Evolutionary conservation across 495 filamentous ascomycete species (phyloP).

Genomic region (Venustampulla echinocandica): DNA sequence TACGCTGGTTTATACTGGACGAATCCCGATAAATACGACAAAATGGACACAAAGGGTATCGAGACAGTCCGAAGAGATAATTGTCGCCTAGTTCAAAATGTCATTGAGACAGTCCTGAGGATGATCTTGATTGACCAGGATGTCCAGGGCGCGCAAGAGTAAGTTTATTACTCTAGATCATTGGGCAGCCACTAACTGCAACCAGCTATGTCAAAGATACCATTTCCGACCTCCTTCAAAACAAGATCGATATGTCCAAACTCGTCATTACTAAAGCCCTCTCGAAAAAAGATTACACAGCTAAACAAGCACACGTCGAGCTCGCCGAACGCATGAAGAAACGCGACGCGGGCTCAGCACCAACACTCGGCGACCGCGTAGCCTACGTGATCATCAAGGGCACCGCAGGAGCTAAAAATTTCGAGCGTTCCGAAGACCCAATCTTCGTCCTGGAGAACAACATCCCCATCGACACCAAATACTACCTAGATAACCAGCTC

Average conservation of each 20-base stretch:
- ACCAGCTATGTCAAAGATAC: conserved; percentile 89
- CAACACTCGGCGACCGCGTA: conserved; percentile 90
- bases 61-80: conserved; percentile 97
- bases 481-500: conserved; percentile 98
- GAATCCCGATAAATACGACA: conserved; percentile 87
- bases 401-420: conserved; percentile 77
- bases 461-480: conserved; percentile 94
- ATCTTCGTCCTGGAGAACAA: conserved; percentile 97
- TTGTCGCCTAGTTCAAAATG: conserved; percentile 87
- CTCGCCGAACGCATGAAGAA: conserved; percentile 93
- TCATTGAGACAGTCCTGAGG: conserved; percentile 91
- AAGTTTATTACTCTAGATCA: conserved; percentile 31
- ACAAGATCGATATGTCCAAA: conserved; percentile 98
- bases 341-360: conserved; percentile 89
- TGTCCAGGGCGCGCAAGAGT: conserved; percentile 85
- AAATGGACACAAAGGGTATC: conserved; percentile 99
- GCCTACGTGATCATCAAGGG: conserved; percentile 98
- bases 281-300: conserved; percentile 71
- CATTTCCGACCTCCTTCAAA: conserved; percentile 91
- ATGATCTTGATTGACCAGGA: conserved; percentile 95
- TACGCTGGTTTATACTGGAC: conserved; percentile 98
- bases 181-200: background rate
- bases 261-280: conserved; percentile 98
- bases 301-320: conserved; percentile 91
- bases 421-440: conserved; percentile 92